Evolutionary conservation across 768 basidiomycete species (phyloP).

Genomic region (Dentipellis sp.): DNA sequence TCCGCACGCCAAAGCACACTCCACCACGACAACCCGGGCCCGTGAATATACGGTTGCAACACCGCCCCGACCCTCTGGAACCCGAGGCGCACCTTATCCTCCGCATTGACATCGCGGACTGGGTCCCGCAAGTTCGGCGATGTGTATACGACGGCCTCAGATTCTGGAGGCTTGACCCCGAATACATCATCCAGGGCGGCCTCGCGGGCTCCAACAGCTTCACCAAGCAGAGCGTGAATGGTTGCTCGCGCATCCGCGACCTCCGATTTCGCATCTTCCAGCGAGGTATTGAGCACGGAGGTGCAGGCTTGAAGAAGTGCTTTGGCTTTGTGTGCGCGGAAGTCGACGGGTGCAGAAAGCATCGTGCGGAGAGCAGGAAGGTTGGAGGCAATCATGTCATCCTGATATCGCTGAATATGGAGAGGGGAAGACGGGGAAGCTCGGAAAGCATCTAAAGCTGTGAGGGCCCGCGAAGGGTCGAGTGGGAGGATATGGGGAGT

Average conservation of each 20-base stretch:
- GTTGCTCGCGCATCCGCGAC: neutral
- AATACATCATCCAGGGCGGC: neutral
- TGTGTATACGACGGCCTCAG: neutral
- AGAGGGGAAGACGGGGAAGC: slow-evolving; percentile 34
- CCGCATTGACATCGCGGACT: neutral
- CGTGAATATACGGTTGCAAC: slow-evolving; percentile 2
- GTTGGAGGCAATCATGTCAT: slow-evolving; percentile 49
- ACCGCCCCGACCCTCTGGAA: slow-evolving; percentile 1
- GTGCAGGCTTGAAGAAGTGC: slow-evolving; percentile 2
- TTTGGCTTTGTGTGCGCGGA: neutral
- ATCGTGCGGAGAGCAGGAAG: slow-evolving; percentile 3
- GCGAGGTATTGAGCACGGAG: neutral
- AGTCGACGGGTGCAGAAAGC: neutral
- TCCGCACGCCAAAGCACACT: slow-evolving; percentile 9
- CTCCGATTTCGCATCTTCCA: slow-evolving; percentile 2
- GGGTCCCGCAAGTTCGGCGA: neutral
- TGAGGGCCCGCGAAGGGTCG: slow-evolving; percentile 51
- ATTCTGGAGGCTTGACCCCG: neutral
- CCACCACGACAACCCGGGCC: slow-evolving; percentile 7
- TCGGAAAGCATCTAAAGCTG: slow-evolving; percentile 41
- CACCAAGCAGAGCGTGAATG: neutral
- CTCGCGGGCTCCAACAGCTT: neutral
- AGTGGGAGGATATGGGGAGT: slow-evolving; percentile 31
- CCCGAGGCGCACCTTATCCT: slow-evolving; percentile 4
- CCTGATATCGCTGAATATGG: slow-evolving; percentile 57